These are phyloP conservation scores for Apiotrichum gracile DNA, from an alignment of 1,284 basidiomycete genomes.

Conservation along the genomic window DNA sequence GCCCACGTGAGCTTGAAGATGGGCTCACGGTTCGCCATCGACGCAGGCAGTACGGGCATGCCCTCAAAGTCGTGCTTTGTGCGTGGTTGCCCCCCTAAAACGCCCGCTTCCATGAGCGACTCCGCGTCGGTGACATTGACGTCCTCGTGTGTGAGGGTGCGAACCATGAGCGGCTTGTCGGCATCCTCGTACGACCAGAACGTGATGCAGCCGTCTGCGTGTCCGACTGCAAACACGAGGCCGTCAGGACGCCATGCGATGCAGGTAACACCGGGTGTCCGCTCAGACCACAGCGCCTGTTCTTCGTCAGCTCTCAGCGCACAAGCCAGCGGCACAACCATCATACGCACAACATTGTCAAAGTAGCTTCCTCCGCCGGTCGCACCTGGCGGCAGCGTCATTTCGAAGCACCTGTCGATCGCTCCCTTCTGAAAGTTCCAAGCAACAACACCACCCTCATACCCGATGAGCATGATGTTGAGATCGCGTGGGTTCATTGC, in stretches of 20 bases:
- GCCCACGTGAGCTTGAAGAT: constrained; percentile 87
- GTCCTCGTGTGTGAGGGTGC: constrained; percentile 57
- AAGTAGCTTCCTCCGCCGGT: constrained; percentile 67
- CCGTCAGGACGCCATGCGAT: constrained; percentile 61
- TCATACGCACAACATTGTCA: constrained; percentile 28
- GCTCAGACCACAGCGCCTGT: constrained; percentile 64
- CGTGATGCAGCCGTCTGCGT: constrained; percentile 79
- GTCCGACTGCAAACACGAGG: constrained; percentile 50
- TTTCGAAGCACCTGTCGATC: constrained; percentile 61
- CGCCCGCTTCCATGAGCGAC: constrained; percentile 44
- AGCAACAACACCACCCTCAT: constrained; percentile 70
- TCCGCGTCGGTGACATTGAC: constrained; percentile 49
- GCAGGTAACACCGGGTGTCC: constrained; percentile 65
- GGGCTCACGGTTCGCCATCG: constrained; percentile 57
- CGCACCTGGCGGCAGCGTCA: constrained; percentile 66
- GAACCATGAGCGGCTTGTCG: constrained; percentile 70
- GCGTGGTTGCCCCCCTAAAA: constrained; percentile 41
- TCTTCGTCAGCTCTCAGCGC: neutral
- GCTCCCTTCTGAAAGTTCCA: constrained; percentile 65
- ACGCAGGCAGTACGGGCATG: constrained; percentile 12
- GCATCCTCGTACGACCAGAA: constrained; percentile 82
- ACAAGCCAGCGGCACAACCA: no score
- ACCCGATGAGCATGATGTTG: constrained; percentile 72
- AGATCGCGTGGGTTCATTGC: constrained; percentile 73
- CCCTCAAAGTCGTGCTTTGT: constrained; percentile 20